Evolutionary conservation across 768 basidiomycete species (phyloP), one percentile per base, ranked within the genome.

Genomic region (Leucocoprinus birnbaumii): DNA sequence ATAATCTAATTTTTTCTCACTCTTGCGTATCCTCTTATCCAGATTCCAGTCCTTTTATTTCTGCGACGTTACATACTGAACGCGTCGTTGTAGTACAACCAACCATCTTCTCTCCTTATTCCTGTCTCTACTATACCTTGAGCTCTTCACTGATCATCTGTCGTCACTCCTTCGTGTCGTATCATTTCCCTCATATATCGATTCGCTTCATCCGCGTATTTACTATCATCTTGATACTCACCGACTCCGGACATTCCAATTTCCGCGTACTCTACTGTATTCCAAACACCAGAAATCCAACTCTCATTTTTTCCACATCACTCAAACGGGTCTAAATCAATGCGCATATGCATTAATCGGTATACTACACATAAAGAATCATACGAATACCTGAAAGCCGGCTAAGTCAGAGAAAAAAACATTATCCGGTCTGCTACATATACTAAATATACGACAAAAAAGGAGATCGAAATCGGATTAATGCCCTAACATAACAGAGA

Each of bases 331-430:
- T n/a, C n/a, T n/a, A n/a, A n/a, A 31, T 41, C 26, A 52, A 52
- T 53, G 43, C 41, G 44, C 45, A 42, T 31, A 44, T 53, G 11
- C 26, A 35, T 31, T 31, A 31, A 5, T 31, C n/a, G 25, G 14
- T 44, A 53, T 37, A 53, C 51, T 53, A 45, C 26, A 53, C 43
- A 53, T 51, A 40, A 43, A 27, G 31, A 43, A 27, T 18, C 27
- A 41, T 26, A 43, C 21, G 27, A 42, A 27, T n/a, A 42, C 11
- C 31, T 9, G 25, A 16, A 42, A 41, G n/a, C 10, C 5, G n/a
- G 45, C 31, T n/a, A n/a, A 31, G 16, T 7, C 13, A 24, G 16
- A 25, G 7, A 42, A 18, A 21, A 26, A 26, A 52, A 52, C 25
- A 44, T 43, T 52, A 52, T 19, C 25, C 16, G 38, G 50, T n/a